Evolutionary conservation across 306 rosid genomes (phyloP).

Genomic region (Casuarina cunninghamiana): DNA sequence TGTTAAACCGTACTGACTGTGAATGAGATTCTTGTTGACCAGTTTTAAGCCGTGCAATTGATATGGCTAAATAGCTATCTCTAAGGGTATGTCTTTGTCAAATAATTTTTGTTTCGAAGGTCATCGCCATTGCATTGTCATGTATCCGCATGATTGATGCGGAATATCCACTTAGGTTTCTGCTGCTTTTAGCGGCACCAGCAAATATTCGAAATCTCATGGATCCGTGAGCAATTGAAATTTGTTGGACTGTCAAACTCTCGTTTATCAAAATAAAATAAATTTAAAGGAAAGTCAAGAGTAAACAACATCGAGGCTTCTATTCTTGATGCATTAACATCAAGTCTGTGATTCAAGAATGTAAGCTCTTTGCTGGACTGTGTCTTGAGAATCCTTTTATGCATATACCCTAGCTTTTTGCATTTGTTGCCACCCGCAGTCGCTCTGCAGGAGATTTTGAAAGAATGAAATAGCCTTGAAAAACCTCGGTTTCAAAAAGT

Average conservation of each 20-base stretch:
- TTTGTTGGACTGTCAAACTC: conserved; percentile 34
- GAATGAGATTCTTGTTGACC: neutral
- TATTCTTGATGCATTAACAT: conserved; percentile 41
- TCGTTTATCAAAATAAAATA: conserved; percentile 23
- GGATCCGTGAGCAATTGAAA: conserved; percentile 36
- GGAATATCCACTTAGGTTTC: conserved; percentile 39
- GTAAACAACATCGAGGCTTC: conserved; percentile 31
- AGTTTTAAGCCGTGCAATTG: neutral
- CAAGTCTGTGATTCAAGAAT: conserved; percentile 41
- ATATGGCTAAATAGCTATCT: neutral
- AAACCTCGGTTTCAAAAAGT: conserved; percentile 42
- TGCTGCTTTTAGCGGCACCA: conserved; percentile 40
- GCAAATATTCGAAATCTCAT: conserved; percentile 26
- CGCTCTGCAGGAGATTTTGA: conserved; percentile 46
- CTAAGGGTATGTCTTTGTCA: neutral
- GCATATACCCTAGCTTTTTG: neutral
- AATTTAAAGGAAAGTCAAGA: conserved; percentile 35
- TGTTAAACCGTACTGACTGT: neutral
- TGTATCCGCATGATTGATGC: conserved; percentile 37
- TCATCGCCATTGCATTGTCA: conserved; percentile 35
- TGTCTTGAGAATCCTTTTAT: neutral
- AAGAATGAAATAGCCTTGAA: conserved; percentile 33
- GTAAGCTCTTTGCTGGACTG: conserved; percentile 15
- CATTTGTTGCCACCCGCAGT: conserved; percentile 9
- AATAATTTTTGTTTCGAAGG: conserved; percentile 22